Conservation (phyloP, 2,329 filamentous ascomycete genomes). For the Cordyceps militaris region DNA sequence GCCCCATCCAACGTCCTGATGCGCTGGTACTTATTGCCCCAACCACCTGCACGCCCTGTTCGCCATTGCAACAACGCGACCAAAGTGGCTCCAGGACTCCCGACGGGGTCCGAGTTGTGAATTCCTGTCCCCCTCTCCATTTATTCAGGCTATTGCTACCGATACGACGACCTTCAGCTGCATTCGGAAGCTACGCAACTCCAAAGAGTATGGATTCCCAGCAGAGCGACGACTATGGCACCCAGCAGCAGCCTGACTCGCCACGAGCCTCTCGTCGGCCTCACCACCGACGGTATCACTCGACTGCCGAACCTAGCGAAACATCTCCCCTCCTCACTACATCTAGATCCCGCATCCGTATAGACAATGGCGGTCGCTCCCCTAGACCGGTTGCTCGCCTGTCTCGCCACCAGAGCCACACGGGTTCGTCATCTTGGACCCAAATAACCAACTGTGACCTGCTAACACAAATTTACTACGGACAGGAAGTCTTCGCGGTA, state of each 20-base stretch:
- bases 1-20: background rate
- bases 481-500: constrained; percentile 31
- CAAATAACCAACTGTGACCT: background rate
- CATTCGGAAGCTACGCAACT: background rate
- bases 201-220: constrained; percentile 24
- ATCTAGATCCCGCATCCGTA: constrained; percentile 36
- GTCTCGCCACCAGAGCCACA: constrained; percentile 37
- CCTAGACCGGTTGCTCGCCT: constrained; percentile 22
- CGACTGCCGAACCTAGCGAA: constrained; percentile 33
- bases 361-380: constrained; percentile 27
- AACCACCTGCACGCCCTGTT: background rate
- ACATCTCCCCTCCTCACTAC: constrained; percentile 36
- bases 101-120: background rate
- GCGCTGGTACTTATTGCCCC: background rate
- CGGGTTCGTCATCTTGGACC: constrained; percentile 26
- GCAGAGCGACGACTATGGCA: constrained; percentile 21
- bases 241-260: constrained; percentile 26
- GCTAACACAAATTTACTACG: background rate
- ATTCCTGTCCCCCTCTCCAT: background rate
- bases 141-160: background rate
- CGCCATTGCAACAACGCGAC: background rate
- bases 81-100: background rate
- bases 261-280: constrained; percentile 26
- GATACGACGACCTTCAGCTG: background rate
- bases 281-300: constrained; percentile 20